A percentile compares a stretch with the other conserved stretches of the same genome.
phyloP scores from a whole-genome alignment of 805 yeast species.

The Kodamaea kaohsiungensis region DNA sequence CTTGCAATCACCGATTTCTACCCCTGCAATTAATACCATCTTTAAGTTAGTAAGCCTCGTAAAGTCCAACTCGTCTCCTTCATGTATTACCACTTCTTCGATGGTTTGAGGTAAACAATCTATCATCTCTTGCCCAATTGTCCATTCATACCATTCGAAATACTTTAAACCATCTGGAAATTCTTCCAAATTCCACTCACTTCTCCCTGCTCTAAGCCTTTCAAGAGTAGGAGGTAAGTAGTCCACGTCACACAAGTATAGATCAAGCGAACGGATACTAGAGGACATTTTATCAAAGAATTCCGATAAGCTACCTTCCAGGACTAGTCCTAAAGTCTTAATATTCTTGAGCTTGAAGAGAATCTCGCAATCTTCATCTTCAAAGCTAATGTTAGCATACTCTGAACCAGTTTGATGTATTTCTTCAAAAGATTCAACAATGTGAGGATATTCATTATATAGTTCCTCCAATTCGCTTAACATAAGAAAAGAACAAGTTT shows the following conservation, averaged over 20 bases:
- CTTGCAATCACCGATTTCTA: neutral
- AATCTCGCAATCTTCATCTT: neutral
- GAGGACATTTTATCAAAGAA: neutral
- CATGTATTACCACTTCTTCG: neutral
- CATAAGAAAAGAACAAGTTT: neutral
- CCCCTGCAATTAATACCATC: neutral
- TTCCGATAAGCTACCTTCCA: too few relatives aligned
- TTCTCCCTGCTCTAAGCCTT: neutral
- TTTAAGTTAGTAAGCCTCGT: neutral
- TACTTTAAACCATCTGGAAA: neutral
- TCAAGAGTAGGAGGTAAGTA: neutral
- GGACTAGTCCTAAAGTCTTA: too few relatives aligned
- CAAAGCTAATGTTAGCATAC: neutral
- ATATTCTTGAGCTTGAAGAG: neutral
- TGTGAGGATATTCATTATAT: neutral
- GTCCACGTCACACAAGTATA: neutral
- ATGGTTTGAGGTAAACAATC: neutral
- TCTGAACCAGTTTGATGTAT: neutral
- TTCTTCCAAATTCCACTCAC: too few relatives aligned
- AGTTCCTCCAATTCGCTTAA: neutral
- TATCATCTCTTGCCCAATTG: neutral
- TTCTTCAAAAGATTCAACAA: neutral
- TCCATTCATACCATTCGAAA: neutral
- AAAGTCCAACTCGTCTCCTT: neutral
- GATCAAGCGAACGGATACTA: neutral